Evolutionary conservation across 176 grass and related monocot genomes (phyloP), one percentile per base, ranked within the genome.

Genomic region (Aegilops longissima): DNA sequence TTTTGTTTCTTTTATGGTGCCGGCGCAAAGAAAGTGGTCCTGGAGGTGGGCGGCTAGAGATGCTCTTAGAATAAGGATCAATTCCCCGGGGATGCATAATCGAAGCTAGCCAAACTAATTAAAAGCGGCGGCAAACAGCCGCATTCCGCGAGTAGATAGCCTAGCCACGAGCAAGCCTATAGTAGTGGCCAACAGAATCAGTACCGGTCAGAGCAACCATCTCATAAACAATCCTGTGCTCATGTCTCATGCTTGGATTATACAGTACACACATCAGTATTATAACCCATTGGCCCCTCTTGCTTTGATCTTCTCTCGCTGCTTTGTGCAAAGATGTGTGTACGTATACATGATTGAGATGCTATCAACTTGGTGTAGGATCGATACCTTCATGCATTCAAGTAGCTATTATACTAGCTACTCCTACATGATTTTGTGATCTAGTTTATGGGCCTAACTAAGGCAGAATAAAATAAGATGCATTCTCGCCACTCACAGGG

Each of bases 171-270:
- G 44, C 12, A 16, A 51, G 13, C 4, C 13, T 2, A 51, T 13
- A 51, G 20, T 45, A 44, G 49, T 86, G 79, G 80, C 59, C 66
- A 87, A 27, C 67, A 80, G 80, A 91, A 91, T 84, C 59, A 84
- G 45, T 87, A 70, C 74, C 73, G 58, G 74, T 83, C 56, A 73
- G 14, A 84, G 44, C 58, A 61, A 69, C 76, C 68, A 76, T 83
- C 84, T n/a, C 56, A 35, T 83, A 74, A 84, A 83, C 52, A 90
- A 86, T 24, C 3, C 61, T 5, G 14, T 17, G 49, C 13, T 36
- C 30, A 18, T 78, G 88, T 24, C 52, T 71, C 79, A 73, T 54
- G 84, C 79, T 75, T 83, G 56, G 21, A 36, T 72, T 76, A 35
- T 35, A 35, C 4, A 38, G 2, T 42, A 80, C 49, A 18, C 74